phyloP scores from a whole-genome alignment of 2,329 filamentous ascomycete species.

The Claviceps pazoutovae region DNA sequence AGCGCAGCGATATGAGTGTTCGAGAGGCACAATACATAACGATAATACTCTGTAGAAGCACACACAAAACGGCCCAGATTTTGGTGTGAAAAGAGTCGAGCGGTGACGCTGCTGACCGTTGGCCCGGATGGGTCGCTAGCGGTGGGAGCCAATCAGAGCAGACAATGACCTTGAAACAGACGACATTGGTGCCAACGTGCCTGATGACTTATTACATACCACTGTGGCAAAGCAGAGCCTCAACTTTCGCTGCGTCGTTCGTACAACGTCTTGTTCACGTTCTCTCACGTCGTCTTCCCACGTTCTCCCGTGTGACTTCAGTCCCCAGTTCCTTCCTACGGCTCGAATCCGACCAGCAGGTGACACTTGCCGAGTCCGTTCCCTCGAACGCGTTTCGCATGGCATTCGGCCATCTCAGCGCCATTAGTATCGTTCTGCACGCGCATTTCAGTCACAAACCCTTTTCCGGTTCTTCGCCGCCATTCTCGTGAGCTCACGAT shows the following conservation, averaged over 20 bases:
- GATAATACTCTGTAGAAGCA: not conserved
- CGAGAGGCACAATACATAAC: not conserved
- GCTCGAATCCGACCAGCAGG: not conserved
- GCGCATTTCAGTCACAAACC: not conserved
- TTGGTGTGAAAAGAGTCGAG: too few relatives aligned
- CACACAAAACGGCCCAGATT: not conserved
- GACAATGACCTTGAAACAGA: too few relatives aligned
- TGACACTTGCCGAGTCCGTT: constrained; percentile 1
- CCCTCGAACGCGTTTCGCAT: not conserved
- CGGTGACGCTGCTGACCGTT: too few relatives aligned
- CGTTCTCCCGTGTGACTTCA: not conserved
- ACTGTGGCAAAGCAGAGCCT: too few relatives aligned
- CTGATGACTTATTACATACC: too few relatives aligned
- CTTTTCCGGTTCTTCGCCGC: not conserved
- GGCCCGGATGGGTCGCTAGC: too few relatives aligned
- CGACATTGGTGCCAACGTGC: too few relatives aligned
- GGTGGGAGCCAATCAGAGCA: too few relatives aligned
- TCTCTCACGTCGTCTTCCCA: not conserved
- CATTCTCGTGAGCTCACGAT: not conserved
- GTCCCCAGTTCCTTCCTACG: not conserved
- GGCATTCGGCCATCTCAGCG: not conserved
- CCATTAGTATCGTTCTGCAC: not conserved
- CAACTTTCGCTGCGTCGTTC: too few relatives aligned
- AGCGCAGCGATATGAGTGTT: not conserved
- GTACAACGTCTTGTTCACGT: not conserved